Evolutionary conservation across 345 rosid species (phyloP), one percentile per base, ranked within the genome.

Genomic region (Murraya paniculata): DNA sequence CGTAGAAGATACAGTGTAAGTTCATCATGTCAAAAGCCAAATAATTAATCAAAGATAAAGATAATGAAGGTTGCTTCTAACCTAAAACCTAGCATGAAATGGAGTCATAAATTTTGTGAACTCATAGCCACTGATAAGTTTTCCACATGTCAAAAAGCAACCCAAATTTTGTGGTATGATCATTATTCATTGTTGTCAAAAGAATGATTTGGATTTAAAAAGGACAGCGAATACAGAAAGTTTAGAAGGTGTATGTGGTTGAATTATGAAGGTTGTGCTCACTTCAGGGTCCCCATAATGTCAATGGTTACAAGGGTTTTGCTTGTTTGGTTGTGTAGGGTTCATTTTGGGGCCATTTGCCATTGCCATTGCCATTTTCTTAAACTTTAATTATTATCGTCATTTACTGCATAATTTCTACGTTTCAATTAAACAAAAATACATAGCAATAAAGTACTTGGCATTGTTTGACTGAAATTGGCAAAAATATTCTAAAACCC

Each of bases 231-330:
- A 55, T 28, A 21, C 22, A 9, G 19, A n/a, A 28, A 55, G 67
- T 53, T 73, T 59, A 25, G 22, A 53, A 38, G 35, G 50, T 36
- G 57, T 74, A 33, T 74, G 41, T 64, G 77, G 45, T 19, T 21
- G 60, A 45, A 64, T 62, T 41, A 45, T 74, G 35, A 62, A 74
- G 77, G 62, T 62, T 28, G 62, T 41, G 69, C 61, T 38, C 59
- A 45, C 13, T 39, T 36, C 36, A 61, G 77, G 58, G 58, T 28
- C 77, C 67, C 65, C 53, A 24, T 38, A 16, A 14, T 9, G n/a
- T 21, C 7, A 24, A 25, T 58, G 33, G 9, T 35, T 14, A 24
- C 41, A 8, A 6, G 38, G 38, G 21, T 18, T 62, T 70, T 6
- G 13, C 38, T 70, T 41, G 31, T 45, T 14, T 28, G 38, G 60